A percentile compares a stretch with the other conserved stretches of the same genome.
Evolutionary conservation across 2,329 filamentous ascomycete species (phyloP).

Genomic region (Eurotiales sp.): DNA sequence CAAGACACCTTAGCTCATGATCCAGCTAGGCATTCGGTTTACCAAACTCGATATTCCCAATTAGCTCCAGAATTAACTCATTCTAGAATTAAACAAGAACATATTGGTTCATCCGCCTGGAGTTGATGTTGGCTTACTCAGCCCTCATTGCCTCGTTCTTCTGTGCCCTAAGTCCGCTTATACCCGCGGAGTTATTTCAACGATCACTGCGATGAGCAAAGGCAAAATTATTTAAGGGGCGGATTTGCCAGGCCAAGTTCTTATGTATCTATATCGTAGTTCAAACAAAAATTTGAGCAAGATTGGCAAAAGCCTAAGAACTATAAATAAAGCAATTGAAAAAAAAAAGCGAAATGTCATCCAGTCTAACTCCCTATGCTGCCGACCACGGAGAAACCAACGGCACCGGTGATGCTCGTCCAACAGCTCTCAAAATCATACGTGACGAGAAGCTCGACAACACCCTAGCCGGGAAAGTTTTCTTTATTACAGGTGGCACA

Average conservation of each 20-base stretch:
- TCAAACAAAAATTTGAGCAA: not conserved
- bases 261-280: not conserved
- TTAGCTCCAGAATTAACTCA: no score
- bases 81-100: no score
- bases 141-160: not conserved
- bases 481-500: conserved; percentile 12
- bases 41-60: no score
- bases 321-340: not conserved
- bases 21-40: no score
- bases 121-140: not conserved
- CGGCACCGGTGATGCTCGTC: conserved; percentile 9
- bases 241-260: not conserved
- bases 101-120: no score
- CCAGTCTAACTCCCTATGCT: conserved; percentile 10
- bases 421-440: conserved; percentile 13
- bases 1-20: no score
- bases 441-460: conserved; percentile 9
- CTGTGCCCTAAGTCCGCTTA: not conserved
- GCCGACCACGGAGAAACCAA: conserved; percentile 9
- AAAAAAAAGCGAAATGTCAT: not conserved
- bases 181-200: not conserved
- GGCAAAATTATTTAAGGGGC: not conserved
- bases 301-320: not conserved
- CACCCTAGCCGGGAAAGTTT: not conserved
- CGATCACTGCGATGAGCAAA: not conserved